phyloP scores from a whole-genome alignment of 2,329 filamentous ascomycete species.

The Sordariomycetes sp. region DNA sequence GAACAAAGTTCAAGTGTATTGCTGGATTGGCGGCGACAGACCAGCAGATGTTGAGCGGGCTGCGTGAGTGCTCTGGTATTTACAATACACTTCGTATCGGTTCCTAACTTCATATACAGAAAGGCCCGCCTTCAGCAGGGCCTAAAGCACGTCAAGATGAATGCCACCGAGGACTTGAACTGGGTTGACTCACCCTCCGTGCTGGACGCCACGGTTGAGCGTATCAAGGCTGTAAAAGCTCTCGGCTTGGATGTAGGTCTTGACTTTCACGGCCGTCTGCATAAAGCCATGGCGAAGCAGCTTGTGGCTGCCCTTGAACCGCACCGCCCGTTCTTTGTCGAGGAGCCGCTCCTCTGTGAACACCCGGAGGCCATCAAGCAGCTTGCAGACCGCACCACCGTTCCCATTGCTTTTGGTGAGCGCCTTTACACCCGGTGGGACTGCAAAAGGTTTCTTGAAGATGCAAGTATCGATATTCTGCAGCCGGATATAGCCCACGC shows the following conservation, averaged over 20 bases:
- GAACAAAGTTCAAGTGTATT: conserved; percentile 58
- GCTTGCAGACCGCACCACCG: conserved; percentile 29
- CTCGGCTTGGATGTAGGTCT: conserved; percentile 61
- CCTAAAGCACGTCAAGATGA: conserved; percentile 62
- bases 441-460: conserved; percentile 57
- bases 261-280: conserved; percentile 66
- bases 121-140: conserved; percentile 49
- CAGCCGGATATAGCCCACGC: conserved; percentile 62
- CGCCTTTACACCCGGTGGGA: conserved; percentile 63
- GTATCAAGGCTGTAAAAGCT: conserved; percentile 57
- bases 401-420: conserved; percentile 61
- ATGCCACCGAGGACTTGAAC: conserved; percentile 61
- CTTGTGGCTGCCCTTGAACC: conserved; percentile 57
- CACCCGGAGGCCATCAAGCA: conserved; percentile 46
- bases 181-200: conserved; percentile 61
- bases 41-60: conserved; percentile 53
- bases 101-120: too few species aligned
- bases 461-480: conserved; percentile 55
- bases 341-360: conserved; percentile 61
- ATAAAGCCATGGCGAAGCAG: conserved; percentile 69
- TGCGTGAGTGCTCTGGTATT: too few species aligned
- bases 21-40: conserved; percentile 66
- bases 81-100: too few species aligned
- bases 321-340: conserved; percentile 59
- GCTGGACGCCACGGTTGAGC: conserved; percentile 52